Evolutionary conservation across 257 asterid genomes (phyloP).

Genomic region (Solanum chmielewskii): DNA sequence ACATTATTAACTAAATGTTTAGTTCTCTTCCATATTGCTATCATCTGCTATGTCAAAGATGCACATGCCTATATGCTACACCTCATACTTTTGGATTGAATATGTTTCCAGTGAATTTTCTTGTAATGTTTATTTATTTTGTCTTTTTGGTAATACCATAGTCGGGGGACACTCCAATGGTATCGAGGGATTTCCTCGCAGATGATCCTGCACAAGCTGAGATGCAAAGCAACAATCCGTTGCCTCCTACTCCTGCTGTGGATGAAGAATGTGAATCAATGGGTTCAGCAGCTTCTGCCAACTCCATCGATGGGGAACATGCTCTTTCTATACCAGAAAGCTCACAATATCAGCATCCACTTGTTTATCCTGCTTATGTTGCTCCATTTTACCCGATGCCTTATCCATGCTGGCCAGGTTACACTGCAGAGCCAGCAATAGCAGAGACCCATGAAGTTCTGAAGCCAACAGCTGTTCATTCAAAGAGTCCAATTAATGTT

Average conservation of each 20-base stretch:
- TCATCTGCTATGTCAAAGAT: background rate
- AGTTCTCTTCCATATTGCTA: background rate
- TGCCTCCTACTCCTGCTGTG: conserved; percentile 28
- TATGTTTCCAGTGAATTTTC: background rate
- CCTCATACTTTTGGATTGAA: background rate
- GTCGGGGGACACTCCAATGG: conserved; percentile 48
- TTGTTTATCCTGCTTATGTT: conserved; percentile 70
- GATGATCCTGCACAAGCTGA: conserved; percentile 44
- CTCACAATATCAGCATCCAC: conserved; percentile 54
- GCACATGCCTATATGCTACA: background rate
- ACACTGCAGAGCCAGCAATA: conserved; percentile 37
- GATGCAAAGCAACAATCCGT: conserved; percentile 30
- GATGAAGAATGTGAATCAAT: conserved; percentile 83
- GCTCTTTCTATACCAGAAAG: conserved; percentile 31
- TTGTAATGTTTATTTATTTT: background rate
- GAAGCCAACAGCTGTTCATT: conserved; percentile 89
- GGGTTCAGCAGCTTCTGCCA: conserved; percentile 81
- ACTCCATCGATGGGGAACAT: conserved; percentile 50
- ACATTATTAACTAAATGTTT: background rate
- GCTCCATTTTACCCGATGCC: conserved; percentile 65
- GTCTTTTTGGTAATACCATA: conserved; percentile 14
- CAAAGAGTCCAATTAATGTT: conserved; percentile 73
- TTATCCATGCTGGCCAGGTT: conserved; percentile 65
- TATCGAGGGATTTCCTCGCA: conserved; percentile 50
- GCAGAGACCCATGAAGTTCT: conserved; percentile 77